These are phyloP conservation scores for Xerocomellus amylosporus DNA, from an alignment of 768 basidiomycete genomes.

Conservation along the genomic window DNA sequence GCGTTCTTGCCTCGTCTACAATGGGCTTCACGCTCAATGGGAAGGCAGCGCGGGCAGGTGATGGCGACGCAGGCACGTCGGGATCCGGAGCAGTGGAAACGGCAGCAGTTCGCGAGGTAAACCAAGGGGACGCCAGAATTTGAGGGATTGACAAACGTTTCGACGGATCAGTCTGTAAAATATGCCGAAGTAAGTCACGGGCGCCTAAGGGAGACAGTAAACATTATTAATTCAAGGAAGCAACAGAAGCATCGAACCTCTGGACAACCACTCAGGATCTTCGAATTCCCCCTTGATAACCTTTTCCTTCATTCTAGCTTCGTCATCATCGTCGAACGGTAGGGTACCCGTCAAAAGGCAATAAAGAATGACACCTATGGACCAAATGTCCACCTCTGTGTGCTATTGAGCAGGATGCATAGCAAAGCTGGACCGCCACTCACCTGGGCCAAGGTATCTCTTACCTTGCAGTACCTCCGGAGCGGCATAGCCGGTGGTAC, in stretches of 20 bases:
- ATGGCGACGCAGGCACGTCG: slow-evolving; percentile 29
- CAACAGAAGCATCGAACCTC: slow-evolving; percentile 48
- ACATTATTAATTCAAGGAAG: not conserved
- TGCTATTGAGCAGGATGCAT: slow-evolving; percentile 8
- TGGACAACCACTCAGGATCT: slow-evolving; percentile 88
- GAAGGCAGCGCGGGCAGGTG: slow-evolving; percentile 32
- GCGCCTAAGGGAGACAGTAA: slow-evolving; percentile 53
- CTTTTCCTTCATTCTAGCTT: slow-evolving; percentile 74
- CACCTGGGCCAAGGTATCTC: slow-evolving; percentile 89
- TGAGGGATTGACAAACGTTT: slow-evolving; percentile 79
- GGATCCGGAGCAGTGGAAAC: slow-evolving; percentile 3
- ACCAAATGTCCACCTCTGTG: slow-evolving; percentile 94
- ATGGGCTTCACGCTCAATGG: slow-evolving; percentile 24
- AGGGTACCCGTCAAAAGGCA: slow-evolving; percentile 85
- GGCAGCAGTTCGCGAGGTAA: slow-evolving; percentile 39
- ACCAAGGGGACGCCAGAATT: slow-evolving; percentile 88
- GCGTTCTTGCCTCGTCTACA: slow-evolving; percentile 7
- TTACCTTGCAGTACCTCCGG: slow-evolving; percentile 89
- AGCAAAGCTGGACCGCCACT: slow-evolving; percentile 22
- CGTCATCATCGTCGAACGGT: slow-evolving; percentile 90
- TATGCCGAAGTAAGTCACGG: slow-evolving; percentile 74
- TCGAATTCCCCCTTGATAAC: slow-evolving; percentile 87
- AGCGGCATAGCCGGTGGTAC: slow-evolving; percentile 90
- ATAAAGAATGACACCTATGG: slow-evolving; percentile 88
- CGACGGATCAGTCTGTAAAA: slow-evolving; percentile 74